phyloP scores from a whole-genome alignment of 2,329 filamentous ascomycete species.

The Fusarium sp. region DNA sequence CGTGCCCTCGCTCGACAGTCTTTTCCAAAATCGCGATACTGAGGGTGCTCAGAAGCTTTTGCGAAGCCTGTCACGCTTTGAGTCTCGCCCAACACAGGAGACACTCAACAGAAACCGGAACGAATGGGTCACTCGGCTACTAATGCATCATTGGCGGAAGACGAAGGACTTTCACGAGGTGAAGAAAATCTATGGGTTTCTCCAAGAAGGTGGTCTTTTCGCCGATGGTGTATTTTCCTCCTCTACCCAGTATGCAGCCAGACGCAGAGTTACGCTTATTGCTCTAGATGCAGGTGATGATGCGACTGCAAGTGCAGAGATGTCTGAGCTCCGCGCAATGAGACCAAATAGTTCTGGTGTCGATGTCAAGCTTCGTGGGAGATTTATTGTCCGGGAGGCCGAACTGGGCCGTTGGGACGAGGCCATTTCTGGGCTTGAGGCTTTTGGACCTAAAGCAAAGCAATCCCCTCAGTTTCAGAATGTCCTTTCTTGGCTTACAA shows the following conservation, averaged over 20 bases:
- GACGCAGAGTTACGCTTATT: constrained; percentile 43
- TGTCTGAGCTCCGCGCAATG: constrained; percentile 37
- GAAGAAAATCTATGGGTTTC: constrained; percentile 43
- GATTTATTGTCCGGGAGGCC: constrained; percentile 45
- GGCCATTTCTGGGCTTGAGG: constrained; percentile 36
- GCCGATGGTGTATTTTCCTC: constrained; percentile 19
- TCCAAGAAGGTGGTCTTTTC: constrained; percentile 47
- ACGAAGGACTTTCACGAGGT: constrained; percentile 36
- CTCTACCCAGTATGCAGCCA: constrained; percentile 44
- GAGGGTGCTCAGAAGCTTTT: constrained; percentile 33
- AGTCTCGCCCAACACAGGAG: background rate
- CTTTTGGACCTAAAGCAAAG: constrained; percentile 34
- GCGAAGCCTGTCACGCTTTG: constrained; percentile 19
- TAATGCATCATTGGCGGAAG: constrained; percentile 44
- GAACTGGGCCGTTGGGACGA: constrained; percentile 44
- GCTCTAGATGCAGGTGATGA: constrained; percentile 46
- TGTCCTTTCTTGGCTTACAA: constrained; percentile 49
- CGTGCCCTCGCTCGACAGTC: constrained; percentile 37
- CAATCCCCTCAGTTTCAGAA: constrained; percentile 41
- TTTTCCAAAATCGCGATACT: constrained; percentile 22
- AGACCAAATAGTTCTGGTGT: constrained; percentile 24
- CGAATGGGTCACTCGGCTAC: constrained; percentile 38
- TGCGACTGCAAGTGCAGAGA: constrained; percentile 41
- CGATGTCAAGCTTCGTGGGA: constrained; percentile 46
- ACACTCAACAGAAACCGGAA: constrained; percentile 12